Conservation (phyloP, 805 yeast species). For the Metschnikowia arizonensis region DNA sequence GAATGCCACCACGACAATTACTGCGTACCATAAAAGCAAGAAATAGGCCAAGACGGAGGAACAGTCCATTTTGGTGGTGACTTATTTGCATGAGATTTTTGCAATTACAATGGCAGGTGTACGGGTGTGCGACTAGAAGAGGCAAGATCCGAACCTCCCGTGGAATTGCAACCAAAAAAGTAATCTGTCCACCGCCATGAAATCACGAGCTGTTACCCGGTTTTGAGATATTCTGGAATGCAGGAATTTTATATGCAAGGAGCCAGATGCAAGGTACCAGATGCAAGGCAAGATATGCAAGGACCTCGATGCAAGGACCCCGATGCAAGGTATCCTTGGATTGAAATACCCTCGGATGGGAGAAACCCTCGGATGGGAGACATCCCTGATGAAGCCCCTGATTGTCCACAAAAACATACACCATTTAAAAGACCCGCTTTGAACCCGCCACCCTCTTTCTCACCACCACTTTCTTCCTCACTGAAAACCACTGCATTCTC, state of each 20-base stretch:
- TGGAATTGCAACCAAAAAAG: background rate
- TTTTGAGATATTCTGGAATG: no score
- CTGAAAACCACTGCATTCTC: background rate
- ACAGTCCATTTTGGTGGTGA: conserved; percentile 1
- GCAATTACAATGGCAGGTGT: background rate
- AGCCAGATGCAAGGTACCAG: no score
- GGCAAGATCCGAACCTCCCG: background rate
- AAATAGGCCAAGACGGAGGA: conserved; percentile 15
- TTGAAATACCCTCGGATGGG: no score
- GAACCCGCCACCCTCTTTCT: background rate
- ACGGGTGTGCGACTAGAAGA: conserved; percentile 1
- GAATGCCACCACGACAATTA: conserved; percentile 34
- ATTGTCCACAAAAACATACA: no score
- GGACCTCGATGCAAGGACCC: no score
- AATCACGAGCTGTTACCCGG: background rate
- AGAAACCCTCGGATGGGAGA: no score
- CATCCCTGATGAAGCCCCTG: no score
- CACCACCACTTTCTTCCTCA: background rate
- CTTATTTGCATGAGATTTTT: background rate
- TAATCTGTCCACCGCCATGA: no score
- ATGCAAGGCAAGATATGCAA: no score
- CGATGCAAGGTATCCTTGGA: no score
- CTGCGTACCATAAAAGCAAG: conserved; percentile 37
- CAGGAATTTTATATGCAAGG: no score
- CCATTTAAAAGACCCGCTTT: background rate